phyloP scores from a whole-genome alignment of 2,329 filamentous ascomycete genomes.

The Fusarium albidum region DNA sequence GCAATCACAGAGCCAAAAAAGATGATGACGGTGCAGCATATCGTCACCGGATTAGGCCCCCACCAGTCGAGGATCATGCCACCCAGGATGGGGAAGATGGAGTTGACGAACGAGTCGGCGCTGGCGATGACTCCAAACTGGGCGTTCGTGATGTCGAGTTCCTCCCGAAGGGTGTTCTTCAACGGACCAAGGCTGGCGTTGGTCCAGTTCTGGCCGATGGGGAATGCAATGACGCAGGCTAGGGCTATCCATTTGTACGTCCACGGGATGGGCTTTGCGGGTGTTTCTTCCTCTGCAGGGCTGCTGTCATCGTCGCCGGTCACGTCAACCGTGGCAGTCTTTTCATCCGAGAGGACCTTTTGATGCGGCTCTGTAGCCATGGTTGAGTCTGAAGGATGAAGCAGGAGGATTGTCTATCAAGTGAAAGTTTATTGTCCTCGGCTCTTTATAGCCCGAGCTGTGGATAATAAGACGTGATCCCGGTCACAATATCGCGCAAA shows the following conservation, averaged over 20 bases:
- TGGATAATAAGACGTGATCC: too few relatives aligned
- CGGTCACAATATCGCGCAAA: too few relatives aligned
- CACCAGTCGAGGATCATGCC: constrained; percentile 38
- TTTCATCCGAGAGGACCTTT: too few relatives aligned
- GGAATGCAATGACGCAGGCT: constrained; percentile 30
- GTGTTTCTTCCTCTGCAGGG: too few relatives aligned
- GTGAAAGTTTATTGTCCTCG: too few relatives aligned
- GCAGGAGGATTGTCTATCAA: too few relatives aligned
- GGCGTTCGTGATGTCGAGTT: constrained; percentile 35
- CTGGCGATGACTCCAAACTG: constrained; percentile 39
- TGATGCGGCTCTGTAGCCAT: too few relatives aligned
- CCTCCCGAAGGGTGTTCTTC: constrained; percentile 36
- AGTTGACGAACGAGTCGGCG: constrained; percentile 38
- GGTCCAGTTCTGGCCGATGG: constrained; percentile 36
- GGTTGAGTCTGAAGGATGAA: too few relatives aligned
- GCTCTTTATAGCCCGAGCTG: too few relatives aligned
- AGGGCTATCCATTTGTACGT: constrained; percentile 38
- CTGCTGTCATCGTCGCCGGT: too few relatives aligned
- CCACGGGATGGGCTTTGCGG: too few relatives aligned
- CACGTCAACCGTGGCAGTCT: too few relatives aligned
- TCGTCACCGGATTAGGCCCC: constrained; percentile 33
- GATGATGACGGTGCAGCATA: constrained; percentile 32
- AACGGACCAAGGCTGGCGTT: constrained; percentile 31
- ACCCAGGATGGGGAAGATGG: constrained; percentile 36
- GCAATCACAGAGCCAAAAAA: constrained; percentile 34